Evolutionary conservation across 495 filamentous ascomycete genomes (phyloP).

Genomic region (Sporormia fimetaria): DNA sequence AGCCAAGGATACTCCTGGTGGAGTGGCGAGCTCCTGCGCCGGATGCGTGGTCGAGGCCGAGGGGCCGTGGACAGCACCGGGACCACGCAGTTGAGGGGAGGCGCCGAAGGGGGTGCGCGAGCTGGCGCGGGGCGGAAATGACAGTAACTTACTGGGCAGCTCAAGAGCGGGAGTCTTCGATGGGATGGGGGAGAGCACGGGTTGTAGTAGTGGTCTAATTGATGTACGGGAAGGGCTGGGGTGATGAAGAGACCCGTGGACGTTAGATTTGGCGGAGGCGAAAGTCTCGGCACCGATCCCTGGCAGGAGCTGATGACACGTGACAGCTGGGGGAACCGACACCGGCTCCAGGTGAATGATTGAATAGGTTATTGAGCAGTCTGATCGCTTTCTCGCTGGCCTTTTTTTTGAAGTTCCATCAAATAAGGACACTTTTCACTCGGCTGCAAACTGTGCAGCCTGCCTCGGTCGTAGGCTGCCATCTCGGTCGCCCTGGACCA

Average conservation of each 20-base stretch:
- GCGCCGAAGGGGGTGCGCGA: background rate
- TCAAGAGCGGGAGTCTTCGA: constrained; percentile 14
- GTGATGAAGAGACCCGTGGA: constrained; percentile 22
- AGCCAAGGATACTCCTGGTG: no score
- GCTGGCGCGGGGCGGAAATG: background rate
- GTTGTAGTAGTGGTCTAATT: constrained; percentile 23
- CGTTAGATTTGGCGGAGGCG: constrained; percentile 16
- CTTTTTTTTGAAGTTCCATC: no score
- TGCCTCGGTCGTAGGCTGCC: no score
- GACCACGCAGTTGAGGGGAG: background rate
- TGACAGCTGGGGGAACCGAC: no score
- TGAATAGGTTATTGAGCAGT: background rate
- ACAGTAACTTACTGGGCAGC: constrained; percentile 18
- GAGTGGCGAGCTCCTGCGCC: constrained; percentile 9
- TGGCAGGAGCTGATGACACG: constrained; percentile 8
- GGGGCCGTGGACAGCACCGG: constrained; percentile 9
- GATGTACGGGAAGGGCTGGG: constrained; percentile 23
- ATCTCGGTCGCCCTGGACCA: no score
- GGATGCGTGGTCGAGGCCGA: constrained; percentile 9
- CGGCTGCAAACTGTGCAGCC: no score
- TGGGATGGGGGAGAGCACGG: constrained; percentile 16
- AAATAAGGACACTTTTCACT: no score
- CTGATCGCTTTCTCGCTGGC: no score
- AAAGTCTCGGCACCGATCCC: constrained; percentile 20
- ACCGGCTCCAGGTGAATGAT: no score